Evolutionary conservation across 2,329 filamentous ascomycete genomes (phyloP), one percentile per base, ranked within the genome.

Genomic region (Colletotrichum endophyticum): DNA sequence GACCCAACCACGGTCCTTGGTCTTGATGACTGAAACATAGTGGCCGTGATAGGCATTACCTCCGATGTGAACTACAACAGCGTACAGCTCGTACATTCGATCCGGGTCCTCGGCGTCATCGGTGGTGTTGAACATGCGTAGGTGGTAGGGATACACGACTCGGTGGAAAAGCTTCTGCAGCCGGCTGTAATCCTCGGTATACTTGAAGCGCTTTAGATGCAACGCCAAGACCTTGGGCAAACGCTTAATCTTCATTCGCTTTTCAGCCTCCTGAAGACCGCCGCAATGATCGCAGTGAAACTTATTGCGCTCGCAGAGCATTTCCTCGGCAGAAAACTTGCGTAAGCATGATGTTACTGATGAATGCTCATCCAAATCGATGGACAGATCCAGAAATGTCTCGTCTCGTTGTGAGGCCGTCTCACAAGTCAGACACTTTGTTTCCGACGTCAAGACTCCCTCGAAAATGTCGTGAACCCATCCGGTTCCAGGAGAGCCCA

Each of bases 381-480:
- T 98, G 0, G 97, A 99, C 25, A 99, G 88, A 85, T 99, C 97
- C 66, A 99, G 88, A 82, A 99, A 99, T 0, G 96, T 95, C 86
- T 99, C 97, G 83, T 99, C 96, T 82, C 97, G 91, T 83, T 98
- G 96, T 7, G 97, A 99, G 30, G 95, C 93, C 69, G 96, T 98
- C 85, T 99, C 97, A 85, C 97, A 99, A 0, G 96, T 98, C 79
- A 99, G 87, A 84, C 97, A 99, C 83, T 96, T 95, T 39, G 97
- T 99, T 87, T 99, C 97, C 12, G 97, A 99, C 7, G 96, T 98
- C 79, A 99, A 87, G 3, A 96, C 94, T 28, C 97, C 97, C 84
- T 99, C 96, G 80, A 99, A 99, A 49, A 99, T 93, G 81, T 98
- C 96, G 85, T 99, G 96, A 28, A 99, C 96, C 96, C 97, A 99